Conservation (phyloP, 495 filamentous ascomycete genomes). For the Oidiodendron maius region DNA sequence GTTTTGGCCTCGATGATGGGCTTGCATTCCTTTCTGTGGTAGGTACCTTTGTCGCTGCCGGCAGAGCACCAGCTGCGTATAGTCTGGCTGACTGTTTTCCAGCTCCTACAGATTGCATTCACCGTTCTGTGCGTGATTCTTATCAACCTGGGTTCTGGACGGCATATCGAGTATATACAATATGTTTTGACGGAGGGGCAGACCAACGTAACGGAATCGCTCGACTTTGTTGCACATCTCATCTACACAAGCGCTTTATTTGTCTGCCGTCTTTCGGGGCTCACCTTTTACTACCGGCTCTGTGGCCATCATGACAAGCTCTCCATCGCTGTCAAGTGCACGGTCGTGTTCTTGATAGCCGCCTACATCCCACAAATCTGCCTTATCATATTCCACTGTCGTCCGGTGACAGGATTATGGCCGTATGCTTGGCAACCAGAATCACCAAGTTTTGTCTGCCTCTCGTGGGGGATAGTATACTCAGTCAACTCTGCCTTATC, state of each 20-base stretch:
- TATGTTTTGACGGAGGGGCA: conserved; percentile 32
- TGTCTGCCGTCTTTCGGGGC: conserved; percentile 39
- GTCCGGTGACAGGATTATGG: conserved; percentile 38
- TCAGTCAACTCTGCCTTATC: conserved; percentile 38
- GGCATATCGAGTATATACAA: conserved; percentile 41
- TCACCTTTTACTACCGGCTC: conserved; percentile 41
- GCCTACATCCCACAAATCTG: conserved; percentile 37
- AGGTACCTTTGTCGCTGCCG: not conserved
- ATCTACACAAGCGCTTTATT: conserved; percentile 41
- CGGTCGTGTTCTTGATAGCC: conserved; percentile 28
- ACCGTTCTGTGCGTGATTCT: conserved; percentile 33
- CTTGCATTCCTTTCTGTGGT: not conserved
- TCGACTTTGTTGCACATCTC: conserved; percentile 41
- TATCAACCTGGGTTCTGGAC: conserved; percentile 37
- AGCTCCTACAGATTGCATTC: conserved; percentile 17
- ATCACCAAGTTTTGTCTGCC: conserved; percentile 27
- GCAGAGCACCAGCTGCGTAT: not conserved
- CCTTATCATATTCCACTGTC: conserved; percentile 39
- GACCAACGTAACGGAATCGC: conserved; percentile 32
- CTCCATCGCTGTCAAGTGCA: conserved; percentile 26
- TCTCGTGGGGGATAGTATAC: conserved; percentile 39
- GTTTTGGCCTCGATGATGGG: not conserved
- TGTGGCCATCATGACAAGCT: conserved; percentile 29
- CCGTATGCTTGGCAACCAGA: conserved; percentile 36
- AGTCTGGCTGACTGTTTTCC: not conserved